phyloP scores from a whole-genome alignment of 2,329 filamentous ascomycete genomes.

The Trichoderma afroharzianum region DNA sequence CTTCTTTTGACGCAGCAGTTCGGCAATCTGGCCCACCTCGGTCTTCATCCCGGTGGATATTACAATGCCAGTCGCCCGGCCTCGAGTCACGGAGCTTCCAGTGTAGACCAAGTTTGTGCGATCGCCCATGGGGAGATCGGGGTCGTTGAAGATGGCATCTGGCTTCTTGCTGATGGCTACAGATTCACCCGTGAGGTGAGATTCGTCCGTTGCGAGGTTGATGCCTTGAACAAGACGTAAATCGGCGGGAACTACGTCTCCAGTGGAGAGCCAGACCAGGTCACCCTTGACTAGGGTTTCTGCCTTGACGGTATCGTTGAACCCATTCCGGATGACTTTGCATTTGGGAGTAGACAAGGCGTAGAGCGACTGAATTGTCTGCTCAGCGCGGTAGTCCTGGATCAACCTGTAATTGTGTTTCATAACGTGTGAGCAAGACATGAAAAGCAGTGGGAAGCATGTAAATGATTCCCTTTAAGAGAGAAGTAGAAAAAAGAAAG shows the following conservation, averaged over 20 bases:
- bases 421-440: not conserved
- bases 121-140: slow-evolving; percentile 61
- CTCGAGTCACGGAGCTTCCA: slow-evolving; percentile 68
- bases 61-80: slow-evolving; percentile 66
- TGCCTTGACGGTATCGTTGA: slow-evolving; percentile 50
- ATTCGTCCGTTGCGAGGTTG: slow-evolving; percentile 74
- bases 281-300: slow-evolving; percentile 63
- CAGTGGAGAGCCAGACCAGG: slow-evolving; percentile 58
- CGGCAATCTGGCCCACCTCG: slow-evolving; percentile 73
- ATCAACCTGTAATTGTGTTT: slow-evolving; percentile 41
- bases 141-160: slow-evolving; percentile 50
- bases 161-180: slow-evolving; percentile 64
- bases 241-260: slow-evolving; percentile 69
- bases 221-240: slow-evolving; percentile 62
- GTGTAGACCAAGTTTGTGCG: slow-evolving; percentile 69
- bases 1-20: slow-evolving; percentile 57
- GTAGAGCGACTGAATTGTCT: slow-evolving; percentile 59
- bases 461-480: not conserved
- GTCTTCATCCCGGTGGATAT: slow-evolving; percentile 70
- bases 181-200: slow-evolving; percentile 70
- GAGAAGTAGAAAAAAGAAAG: slow-evolving; percentile 18
- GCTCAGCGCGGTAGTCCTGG: slow-evolving; percentile 59
- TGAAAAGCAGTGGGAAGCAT: not conserved
- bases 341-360: slow-evolving; percentile 57
- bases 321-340: slow-evolving; percentile 54